A percentile compares a stretch with the other conserved stretches of the same genome.
These are phyloP conservation scores for Neckera pumila DNA, from an alignment of 225 moss, liverwort and hornwort species.

Conservation along the genomic window DNA sequence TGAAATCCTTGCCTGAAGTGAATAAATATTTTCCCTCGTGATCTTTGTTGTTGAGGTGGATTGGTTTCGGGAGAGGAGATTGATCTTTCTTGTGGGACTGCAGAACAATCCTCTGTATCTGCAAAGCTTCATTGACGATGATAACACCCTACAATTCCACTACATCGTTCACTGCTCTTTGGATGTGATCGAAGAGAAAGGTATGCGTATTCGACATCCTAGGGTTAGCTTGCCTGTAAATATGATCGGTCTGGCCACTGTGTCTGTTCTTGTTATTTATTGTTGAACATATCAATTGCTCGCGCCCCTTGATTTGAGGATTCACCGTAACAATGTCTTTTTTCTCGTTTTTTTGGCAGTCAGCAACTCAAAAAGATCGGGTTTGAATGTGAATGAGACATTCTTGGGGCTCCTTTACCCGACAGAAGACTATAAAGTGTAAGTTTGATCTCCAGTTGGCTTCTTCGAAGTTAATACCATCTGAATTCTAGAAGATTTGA, in stretches of 20 bases:
- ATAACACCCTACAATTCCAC: slow-evolving; percentile 85
- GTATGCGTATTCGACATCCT: slow-evolving; percentile 9
- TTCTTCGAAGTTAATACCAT: not conserved
- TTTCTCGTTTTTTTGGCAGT: slow-evolving; percentile 30
- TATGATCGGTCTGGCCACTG: not conserved
- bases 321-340: not conserved
- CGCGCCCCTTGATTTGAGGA: not conserved
- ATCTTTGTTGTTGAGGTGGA: not conserved
- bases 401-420: slow-evolving; percentile 89
- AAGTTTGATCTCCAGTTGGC: slow-evolving; percentile 3
- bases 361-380: slow-evolving; percentile 72
- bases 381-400: slow-evolving; percentile 78
- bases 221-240: not conserved
- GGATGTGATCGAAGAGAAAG: slow-evolving; percentile 94
- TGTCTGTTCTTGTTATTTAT: not conserved
- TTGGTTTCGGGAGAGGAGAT: not conserved
- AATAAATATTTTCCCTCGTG: not conserved
- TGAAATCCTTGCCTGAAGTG: not conserved
- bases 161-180: slow-evolving; percentile 94
- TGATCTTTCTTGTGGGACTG: not conserved
- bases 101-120: slow-evolving; percentile 91
- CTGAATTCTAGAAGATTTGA: not conserved
- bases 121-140: slow-evolving; percentile 87
- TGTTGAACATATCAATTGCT: not conserved
- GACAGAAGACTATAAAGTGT: slow-evolving; percentile 96